Evolutionary conservation across 257 asterid species (phyloP), one percentile per base, ranked within the genome.

Genomic region (Nicotiana noctiflora): DNA sequence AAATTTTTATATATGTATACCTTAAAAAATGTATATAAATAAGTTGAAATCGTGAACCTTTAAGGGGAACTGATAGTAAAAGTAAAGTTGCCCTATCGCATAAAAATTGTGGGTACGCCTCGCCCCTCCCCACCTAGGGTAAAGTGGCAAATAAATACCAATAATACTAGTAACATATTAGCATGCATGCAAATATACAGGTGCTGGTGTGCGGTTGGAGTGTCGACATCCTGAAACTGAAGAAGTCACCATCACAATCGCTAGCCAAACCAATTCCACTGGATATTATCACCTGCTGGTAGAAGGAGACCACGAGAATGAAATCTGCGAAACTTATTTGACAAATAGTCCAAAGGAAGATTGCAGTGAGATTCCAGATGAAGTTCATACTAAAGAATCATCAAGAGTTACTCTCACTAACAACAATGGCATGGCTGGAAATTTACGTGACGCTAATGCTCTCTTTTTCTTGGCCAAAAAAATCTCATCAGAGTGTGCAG

Each of bases 271-370:
- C 18, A 87, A 87, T 2, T 49, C 61, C 7, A 10, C 80, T 0
- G 95, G 93, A 0, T 82, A 62, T 29, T 90, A 92, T 75, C 84
- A 68, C 55, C 62, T 90, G 7, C 1, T 37, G 0, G 92, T 89
- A 8, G 66, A 15, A 1, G 93, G 95, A 0, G 93, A 92, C 0
- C 93, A 90, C 72, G 88, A 81, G 65, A 75, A 90, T 1, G 91
- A 87, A 40, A 64, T 67, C 1, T 92, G 97, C 8, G 86, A 90
- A 19, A 86, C 90, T 3, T 25, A 51, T 5, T 81, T 81, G 9
- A 83, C 83, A 12, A 80, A 55, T 29, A 92, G 97, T 83, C 83
- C 88, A 0, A 53, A 8, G 2, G 12, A 31, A 2, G 88, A 90
- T 7, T 92, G 97, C 81, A 59, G 12, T 14, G 91, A 81, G 56